A percentile compares a stretch with the other conserved stretches of the same genome.
phyloP scores from a whole-genome alignment of 306 rosid species.

The Cucurbita argyrosperma region DNA sequence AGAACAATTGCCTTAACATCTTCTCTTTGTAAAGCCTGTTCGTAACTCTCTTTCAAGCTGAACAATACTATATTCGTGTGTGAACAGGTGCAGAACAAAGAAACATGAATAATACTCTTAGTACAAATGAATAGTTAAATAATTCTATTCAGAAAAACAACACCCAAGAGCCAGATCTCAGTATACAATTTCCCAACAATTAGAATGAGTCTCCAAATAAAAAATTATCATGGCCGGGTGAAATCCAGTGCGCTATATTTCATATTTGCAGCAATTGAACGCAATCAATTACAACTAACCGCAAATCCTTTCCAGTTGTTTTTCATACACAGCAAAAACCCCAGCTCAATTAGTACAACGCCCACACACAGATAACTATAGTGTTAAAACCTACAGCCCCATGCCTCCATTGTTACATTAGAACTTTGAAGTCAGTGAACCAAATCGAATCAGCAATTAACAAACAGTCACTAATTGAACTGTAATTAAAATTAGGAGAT shows the following conservation, averaged over 20 bases:
- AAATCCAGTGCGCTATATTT: neutral
- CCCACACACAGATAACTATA: neutral
- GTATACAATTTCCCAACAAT: neutral
- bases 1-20: constrained; percentile 89
- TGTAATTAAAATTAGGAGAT: neutral
- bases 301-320: neutral
- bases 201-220: neutral
- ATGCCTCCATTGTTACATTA: neutral
- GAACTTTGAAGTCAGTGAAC: neutral
- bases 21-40: constrained; percentile 52
- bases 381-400: neutral
- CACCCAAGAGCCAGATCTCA: neutral
- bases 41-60: constrained; percentile 58
- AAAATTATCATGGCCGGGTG: neutral
- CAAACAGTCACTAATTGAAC: neutral
- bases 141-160: neutral
- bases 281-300: neutral
- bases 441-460: neutral
- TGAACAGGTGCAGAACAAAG: neutral
- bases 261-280: neutral
- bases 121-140: neutral
- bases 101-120: neutral
- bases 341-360: neutral
- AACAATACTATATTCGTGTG: constrained; percentile 29
- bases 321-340: neutral